Conservation (phyloP, 148 eudicot genomes). For the Vaccinium vitisidaea region DNA sequence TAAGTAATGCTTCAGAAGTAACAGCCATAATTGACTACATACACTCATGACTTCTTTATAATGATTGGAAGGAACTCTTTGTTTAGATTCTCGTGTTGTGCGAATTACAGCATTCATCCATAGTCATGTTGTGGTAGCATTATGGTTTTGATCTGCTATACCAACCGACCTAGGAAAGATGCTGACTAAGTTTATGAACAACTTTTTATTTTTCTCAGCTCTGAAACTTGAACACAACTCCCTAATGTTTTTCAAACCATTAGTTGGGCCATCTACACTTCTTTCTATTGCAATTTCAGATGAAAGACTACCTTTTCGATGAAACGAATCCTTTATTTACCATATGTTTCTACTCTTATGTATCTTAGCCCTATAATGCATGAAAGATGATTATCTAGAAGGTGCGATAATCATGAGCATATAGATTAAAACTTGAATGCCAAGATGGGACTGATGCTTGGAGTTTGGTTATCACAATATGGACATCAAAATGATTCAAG, state of each 20-base stretch:
- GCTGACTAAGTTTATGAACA: background rate
- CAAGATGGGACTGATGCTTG: background rate
- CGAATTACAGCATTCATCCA: background rate
- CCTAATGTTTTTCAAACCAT: background rate
- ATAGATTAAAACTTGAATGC: background rate
- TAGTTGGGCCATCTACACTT: background rate
- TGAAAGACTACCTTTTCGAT: background rate
- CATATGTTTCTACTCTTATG: background rate
- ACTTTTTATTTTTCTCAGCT: background rate
- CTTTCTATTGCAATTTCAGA: background rate
- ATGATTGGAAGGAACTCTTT: background rate
- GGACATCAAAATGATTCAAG: constrained; percentile 7
- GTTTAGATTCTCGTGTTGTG: background rate
- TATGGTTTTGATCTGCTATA: background rate
- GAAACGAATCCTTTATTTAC: background rate
- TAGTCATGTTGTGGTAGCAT: background rate
- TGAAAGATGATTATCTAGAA: background rate
- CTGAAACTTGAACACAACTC: background rate
- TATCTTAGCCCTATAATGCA: background rate
- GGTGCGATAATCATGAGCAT: background rate
- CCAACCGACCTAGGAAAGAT: background rate
- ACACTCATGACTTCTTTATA: background rate
- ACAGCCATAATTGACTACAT: background rate
- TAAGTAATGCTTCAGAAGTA: background rate
- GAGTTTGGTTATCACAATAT: background rate